Evolutionary conservation across 352 stramenopile species (phyloP).

Genomic region (Phytopythium chamaehyphon): DNA sequence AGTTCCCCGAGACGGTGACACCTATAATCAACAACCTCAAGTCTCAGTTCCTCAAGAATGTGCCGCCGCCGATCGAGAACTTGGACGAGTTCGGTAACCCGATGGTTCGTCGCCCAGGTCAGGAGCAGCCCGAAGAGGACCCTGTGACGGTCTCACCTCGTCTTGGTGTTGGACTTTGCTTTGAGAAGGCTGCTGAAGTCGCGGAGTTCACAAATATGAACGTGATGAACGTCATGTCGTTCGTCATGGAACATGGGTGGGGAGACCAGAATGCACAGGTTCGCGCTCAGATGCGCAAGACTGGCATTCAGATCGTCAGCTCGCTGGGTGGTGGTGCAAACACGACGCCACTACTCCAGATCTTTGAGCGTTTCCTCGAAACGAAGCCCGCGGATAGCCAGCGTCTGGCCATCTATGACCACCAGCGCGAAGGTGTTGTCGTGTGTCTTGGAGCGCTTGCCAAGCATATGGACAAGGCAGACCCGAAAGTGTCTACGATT

Average conservation of each 20-base stretch:
- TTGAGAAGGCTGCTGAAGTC: slow-evolving; percentile 62
- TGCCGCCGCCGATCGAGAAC: slow-evolving; percentile 48
- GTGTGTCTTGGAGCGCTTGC: slow-evolving; percentile 88
- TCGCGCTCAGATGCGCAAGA: slow-evolving; percentile 82
- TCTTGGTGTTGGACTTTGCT: slow-evolving; percentile 64
- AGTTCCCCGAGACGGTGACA: slow-evolving; percentile 72
- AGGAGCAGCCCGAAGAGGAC: slow-evolving; percentile 55
- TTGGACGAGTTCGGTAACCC: slow-evolving; percentile 77
- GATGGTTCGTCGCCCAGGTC: slow-evolving; percentile 51
- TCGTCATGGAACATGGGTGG: slow-evolving; percentile 79
- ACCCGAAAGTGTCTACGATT: slow-evolving; percentile 88
- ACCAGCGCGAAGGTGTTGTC: slow-evolving; percentile 88
- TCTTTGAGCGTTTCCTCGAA: slow-evolving; percentile 77
- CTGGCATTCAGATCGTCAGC: slow-evolving; percentile 74
- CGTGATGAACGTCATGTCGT: slow-evolving; percentile 66
- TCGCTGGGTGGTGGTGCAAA: slow-evolving; percentile 59
- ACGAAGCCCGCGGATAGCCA: slow-evolving; percentile 37
- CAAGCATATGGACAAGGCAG: slow-evolving; percentile 86
- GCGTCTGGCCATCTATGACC: slow-evolving; percentile 61
- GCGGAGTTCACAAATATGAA: slow-evolving; percentile 48
- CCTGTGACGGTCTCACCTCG: slow-evolving; percentile 51
- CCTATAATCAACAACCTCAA: slow-evolving; percentile 66
- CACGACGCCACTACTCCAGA: slow-evolving; percentile 57
- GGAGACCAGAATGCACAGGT: slow-evolving; percentile 67
- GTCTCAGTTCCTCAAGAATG: slow-evolving; percentile 50